Base-by-base conservation (phyloP, 1,284 basidiomycete species). In the Trichosporon faecale region DNA sequence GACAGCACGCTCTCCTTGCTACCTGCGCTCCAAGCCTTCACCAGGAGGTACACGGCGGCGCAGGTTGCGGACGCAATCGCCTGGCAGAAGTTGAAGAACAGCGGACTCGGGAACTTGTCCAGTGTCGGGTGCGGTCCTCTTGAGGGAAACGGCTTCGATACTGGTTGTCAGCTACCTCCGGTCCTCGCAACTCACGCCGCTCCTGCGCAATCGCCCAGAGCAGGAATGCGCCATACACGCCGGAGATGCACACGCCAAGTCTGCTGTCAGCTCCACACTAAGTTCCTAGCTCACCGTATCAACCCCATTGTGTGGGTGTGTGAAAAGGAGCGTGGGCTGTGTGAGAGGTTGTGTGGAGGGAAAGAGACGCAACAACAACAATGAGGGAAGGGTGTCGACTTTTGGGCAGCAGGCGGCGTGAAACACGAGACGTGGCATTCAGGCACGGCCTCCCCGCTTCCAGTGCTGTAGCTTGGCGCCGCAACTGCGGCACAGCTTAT, bases 191-290 rank as follows among this genome's bases (percentile, higher is more conserved):
- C 57, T 61, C 33, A 33, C 65, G 65, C 18, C 31, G 87, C 85
- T 96, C 93, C 85, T 96, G 94, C 18, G 93, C 92, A 68, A 96
- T 89, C 16, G 93, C 93, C 93, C 93, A 96, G 68, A 94, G 83
- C 87, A 85, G 73, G 70, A 84, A 85, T 2, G 83, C 80, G 3
- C 79, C 78, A 66, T 85, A 85, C n/a, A 85, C 83, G 18, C 84
- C 84, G 9, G 77, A 73, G 4, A 84, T 75, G 72, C 84, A 85
- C 29, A 84, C 73, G 1, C 71, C 77, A 1, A 84, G 75, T 35
- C 83, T 81, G 66, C 23, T 27, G 67, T 72, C 52, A 70, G 68
- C 6, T 21, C 18, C 2, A 3, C 2, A 25, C 18, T 21, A 5
- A 12, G 29, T 6, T 2, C 1, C 9, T 5, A 21, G 27, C 70